Base-by-base conservation (phyloP, 2,329 filamentous ascomycete genomes). In the Paecilomyces sp. region DNA sequence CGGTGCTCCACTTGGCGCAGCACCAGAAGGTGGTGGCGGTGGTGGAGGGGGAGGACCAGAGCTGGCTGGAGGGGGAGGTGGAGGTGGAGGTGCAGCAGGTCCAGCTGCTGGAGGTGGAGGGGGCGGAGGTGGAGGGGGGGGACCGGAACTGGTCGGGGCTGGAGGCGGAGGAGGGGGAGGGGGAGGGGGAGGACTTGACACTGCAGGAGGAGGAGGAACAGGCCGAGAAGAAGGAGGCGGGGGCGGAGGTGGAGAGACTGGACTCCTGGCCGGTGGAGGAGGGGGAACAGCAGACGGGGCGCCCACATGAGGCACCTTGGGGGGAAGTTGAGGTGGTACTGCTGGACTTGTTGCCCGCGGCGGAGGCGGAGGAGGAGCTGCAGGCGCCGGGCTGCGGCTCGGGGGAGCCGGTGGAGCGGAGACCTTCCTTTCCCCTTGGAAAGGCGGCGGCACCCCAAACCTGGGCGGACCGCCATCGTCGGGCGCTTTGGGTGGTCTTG, bases 401-500 rank as follows among this genome's bases (percentile, higher is more conserved):
- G 90, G 89, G 25, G 90, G 88, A 56, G 89, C 87, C n/a, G 90
- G 90, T 47, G 90, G 88, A 52, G 81, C 82, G 3, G 82, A 79
- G 33, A 85, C 78, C 63, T 78, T 84, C 62, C 85, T 77, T 67
- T 88, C 85, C 54, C 89, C 88, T 55, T 83, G 70, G 68, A 95
- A 95, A 2, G 90, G 86, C 6, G 92, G 92, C 58, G 92, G 91
- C 5, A 96, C 90, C 34, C 84, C 85, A 68, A 91, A 92, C 65
- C 81, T 88, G 57, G 83, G 81, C 36, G 75, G 76, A 22, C 80
- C 78, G 28, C 92, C 89, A 50, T 91, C 88, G 57, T 91, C 77
- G 1, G 89, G 83, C 7, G 85, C 86, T 74, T 91, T 90, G 3
- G 87, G 83, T 11, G 88, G 88, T 60, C 85, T 79, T 13, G 85